Conservation (phyloP, 73 alveolate species). For the Tetrahymena malaccensis region DNA sequence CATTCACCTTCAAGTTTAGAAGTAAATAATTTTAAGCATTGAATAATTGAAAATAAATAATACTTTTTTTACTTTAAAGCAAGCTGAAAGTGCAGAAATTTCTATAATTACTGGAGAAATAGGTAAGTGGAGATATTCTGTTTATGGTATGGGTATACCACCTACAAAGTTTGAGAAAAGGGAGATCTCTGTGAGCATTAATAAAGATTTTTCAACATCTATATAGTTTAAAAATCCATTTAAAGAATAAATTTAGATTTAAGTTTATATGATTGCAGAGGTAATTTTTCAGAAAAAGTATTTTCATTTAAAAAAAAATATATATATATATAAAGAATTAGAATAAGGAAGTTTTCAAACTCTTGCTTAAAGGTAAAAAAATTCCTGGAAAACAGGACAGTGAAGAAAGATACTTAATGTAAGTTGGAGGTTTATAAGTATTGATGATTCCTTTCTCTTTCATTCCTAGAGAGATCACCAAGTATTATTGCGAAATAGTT, state of each 20-base stretch:
- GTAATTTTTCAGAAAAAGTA: neutral
- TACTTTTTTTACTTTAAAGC: conserved; percentile 36
- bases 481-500: conserved; percentile 91
- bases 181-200: conserved; percentile 80
- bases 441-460: conserved; percentile 74
- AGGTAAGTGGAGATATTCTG: conserved; percentile 93
- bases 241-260: conserved; percentile 76
- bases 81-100: conserved; percentile 70
- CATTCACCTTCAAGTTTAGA: neutral
- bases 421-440: conserved; percentile 79
- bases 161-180: conserved; percentile 94
- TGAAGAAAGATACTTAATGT: conserved; percentile 80
- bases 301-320: neutral
- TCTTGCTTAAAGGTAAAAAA: conserved; percentile 73
- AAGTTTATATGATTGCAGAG: conserved; percentile 49
- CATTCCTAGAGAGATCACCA: conserved; percentile 81
- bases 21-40: neutral
- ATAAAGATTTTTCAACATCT: conserved; percentile 86
- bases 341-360: conserved; percentile 68
- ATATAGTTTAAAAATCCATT: conserved; percentile 93
- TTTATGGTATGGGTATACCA: conserved; percentile 92
- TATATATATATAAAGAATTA: neutral
- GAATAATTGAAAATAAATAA: neutral
- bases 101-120: conserved; percentile 72
- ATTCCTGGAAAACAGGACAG: conserved; percentile 77